phyloP scores from a whole-genome alignment of 371 early-diverging fungal genomes.

The Caulochytrium protostelioides region DNA sequence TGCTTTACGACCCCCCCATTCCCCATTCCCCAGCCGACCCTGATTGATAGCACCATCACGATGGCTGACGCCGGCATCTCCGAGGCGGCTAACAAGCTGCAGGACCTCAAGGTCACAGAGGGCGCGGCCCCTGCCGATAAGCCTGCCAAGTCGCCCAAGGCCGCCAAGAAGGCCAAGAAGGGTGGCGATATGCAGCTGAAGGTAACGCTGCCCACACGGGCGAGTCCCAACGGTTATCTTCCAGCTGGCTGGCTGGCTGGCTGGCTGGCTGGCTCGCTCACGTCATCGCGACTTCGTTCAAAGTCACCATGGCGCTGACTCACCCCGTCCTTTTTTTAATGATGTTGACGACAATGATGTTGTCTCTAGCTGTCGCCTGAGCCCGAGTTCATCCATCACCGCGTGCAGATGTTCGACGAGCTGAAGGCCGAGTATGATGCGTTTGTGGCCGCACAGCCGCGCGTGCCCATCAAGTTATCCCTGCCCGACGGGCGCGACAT shows the following conservation, averaged over 20 bases:
- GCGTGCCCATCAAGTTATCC: conserved; percentile 65
- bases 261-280: too few species aligned
- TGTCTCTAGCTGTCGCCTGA: conserved; percentile 36
- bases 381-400: conserved; percentile 65
- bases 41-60: too few species aligned
- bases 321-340: neutral
- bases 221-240: too few species aligned
- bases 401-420: conserved; percentile 75
- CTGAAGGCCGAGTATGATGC: conserved; percentile 58
- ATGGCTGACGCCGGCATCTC: too few species aligned
- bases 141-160: neutral
- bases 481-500: conserved; percentile 69
- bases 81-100: neutral
- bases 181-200: conserved; percentile 11
- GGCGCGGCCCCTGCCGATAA: neutral
- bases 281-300: neutral
- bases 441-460: conserved; percentile 51
- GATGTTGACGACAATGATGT: too few species aligned
- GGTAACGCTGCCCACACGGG: conserved; percentile 16
- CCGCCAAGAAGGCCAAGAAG: neutral
- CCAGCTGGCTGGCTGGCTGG: too few species aligned
- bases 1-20: too few species aligned
- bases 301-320: neutral
- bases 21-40: too few species aligned
- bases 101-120: neutral